phyloP scores from a whole-genome alignment of 2,329 filamentous ascomycete species.

The Calonectria pseudoturangicola region DNA sequence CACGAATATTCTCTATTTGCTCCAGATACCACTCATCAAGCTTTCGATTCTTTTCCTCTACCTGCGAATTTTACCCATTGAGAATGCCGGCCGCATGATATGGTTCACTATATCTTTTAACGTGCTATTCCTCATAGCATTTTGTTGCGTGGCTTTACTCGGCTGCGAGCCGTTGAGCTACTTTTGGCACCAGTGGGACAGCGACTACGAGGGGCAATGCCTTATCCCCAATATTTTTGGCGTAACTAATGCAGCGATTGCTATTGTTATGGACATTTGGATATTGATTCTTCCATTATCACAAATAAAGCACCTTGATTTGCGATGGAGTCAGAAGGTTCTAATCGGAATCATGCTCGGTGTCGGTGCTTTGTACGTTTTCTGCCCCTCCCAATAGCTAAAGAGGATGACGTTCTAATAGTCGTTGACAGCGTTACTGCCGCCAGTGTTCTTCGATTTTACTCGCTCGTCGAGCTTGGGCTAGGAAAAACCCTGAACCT shows the following conservation, averaged over 20 bases:
- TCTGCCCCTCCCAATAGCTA: neutral
- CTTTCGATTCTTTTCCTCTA: constrained; percentile 73
- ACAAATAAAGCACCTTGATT: constrained; percentile 63
- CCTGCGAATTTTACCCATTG: constrained; percentile 70
- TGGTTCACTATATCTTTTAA: constrained; percentile 64
- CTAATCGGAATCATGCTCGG: constrained; percentile 71
- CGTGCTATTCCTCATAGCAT: constrained; percentile 62
- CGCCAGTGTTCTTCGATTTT: constrained; percentile 62
- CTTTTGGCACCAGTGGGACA: constrained; percentile 45
- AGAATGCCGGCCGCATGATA: constrained; percentile 62
- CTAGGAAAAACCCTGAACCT: constrained; percentile 53
- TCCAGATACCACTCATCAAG: constrained; percentile 67
- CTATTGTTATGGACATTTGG: constrained; percentile 71
- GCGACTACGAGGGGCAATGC: constrained; percentile 64
- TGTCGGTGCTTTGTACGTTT: constrained; percentile 66
- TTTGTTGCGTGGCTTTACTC: constrained; percentile 66
- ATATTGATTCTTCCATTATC: constrained; percentile 71
- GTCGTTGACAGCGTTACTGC: constrained; percentile 57
- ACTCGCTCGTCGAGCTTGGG: constrained; percentile 57
- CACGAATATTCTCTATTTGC: constrained; percentile 67
- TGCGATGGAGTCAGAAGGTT: constrained; percentile 69
- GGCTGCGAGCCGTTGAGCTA: constrained; percentile 71
- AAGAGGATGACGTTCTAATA: neutral
- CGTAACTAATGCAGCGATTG: constrained; percentile 71
- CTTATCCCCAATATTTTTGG: constrained; percentile 68